Percentiles rank a stretch among this genome's conserved stretches.
Conservation (phyloP, 768 basidiomycete genomes). For the Mycena polygramma region DNA sequence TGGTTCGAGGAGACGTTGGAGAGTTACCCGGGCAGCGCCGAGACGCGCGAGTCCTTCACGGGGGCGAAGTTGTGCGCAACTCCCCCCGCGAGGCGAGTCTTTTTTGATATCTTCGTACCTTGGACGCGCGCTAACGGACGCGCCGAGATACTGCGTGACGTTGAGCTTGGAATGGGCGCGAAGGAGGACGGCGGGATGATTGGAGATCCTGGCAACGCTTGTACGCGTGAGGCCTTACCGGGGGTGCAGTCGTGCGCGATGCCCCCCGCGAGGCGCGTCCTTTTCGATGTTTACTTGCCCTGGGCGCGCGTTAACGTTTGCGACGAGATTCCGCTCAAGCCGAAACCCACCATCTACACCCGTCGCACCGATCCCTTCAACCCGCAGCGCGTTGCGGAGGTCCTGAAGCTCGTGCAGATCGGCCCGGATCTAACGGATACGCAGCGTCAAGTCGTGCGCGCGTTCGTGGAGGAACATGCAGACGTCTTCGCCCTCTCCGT, state of each 20-base stretch:
- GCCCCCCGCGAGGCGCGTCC: constrained; percentile 28
- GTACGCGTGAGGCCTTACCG: constrained; percentile 2
- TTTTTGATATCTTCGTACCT: neutral
- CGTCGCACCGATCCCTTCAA: constrained; percentile 41
- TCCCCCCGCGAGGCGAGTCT: constrained; percentile 28
- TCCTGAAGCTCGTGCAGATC: constrained; percentile 40
- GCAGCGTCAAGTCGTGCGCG: constrained; percentile 39
- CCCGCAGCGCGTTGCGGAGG: constrained; percentile 34
- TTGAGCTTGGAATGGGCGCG: neutral
- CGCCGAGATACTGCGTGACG: neutral
- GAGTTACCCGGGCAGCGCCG: neutral
- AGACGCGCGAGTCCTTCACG: constrained; percentile 5
- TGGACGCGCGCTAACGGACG: neutral
- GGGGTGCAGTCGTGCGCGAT: constrained; percentile 11
- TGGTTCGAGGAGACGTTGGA: neutral
- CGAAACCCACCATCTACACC: constrained; percentile 34
- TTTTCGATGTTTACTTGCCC: neutral
- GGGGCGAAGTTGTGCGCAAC: constrained; percentile 10
- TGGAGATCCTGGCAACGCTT: neutral
- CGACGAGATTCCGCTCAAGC: neutral
- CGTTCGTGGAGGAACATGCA: constrained; percentile 47
- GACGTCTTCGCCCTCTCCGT: constrained; percentile 55
- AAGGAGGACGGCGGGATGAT: neutral
- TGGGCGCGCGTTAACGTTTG: neutral
- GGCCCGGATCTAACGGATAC: constrained; percentile 46